These are phyloP conservation scores for Pelargonium nanum DNA, from an alignment of 345 rosid species.

Conservation along the genomic window DNA sequence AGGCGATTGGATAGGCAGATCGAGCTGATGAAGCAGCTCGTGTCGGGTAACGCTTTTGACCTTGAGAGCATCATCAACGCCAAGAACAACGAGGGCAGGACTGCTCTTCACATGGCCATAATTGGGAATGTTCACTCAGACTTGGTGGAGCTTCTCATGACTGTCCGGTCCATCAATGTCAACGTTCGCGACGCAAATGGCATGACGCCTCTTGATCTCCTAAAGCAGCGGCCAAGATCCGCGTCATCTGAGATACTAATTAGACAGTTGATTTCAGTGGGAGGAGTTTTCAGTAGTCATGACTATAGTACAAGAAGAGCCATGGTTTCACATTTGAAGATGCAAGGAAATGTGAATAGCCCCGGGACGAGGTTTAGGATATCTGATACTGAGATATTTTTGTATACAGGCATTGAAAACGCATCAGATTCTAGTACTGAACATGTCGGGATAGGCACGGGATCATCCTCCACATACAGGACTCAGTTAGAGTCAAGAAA, in stretches of 20 bases:
- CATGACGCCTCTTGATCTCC: conserved; percentile 79
- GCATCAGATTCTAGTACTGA: conserved; percentile 29
- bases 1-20: conserved; percentile 64
- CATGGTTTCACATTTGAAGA: conserved; percentile 55
- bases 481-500: conserved; percentile 29
- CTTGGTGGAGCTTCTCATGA: conserved; percentile 60
- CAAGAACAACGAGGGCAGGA: conserved; percentile 52
- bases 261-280: conserved; percentile 62
- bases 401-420: conserved; percentile 40
- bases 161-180: conserved; percentile 48
- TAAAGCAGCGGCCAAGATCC: conserved; percentile 49
- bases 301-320: conserved; percentile 49
- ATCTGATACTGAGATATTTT: conserved; percentile 60
- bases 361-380: conserved; percentile 75
- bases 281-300: conserved; percentile 50
- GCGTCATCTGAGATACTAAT: conserved; percentile 58
- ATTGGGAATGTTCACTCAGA: conserved; percentile 50
- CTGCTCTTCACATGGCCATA: conserved; percentile 81
- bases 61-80: conserved; percentile 42
- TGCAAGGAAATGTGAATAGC: conserved; percentile 50
- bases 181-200: conserved; percentile 53
- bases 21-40: conserved; percentile 52
- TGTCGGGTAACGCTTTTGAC: conserved; percentile 21
- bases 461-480: conserved; percentile 39
- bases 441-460: conserved; percentile 27